These are phyloP conservation scores for Austropuccinia psidii DNA, from an alignment of 1,284 basidiomycete genomes.

Conservation along the genomic window DNA sequence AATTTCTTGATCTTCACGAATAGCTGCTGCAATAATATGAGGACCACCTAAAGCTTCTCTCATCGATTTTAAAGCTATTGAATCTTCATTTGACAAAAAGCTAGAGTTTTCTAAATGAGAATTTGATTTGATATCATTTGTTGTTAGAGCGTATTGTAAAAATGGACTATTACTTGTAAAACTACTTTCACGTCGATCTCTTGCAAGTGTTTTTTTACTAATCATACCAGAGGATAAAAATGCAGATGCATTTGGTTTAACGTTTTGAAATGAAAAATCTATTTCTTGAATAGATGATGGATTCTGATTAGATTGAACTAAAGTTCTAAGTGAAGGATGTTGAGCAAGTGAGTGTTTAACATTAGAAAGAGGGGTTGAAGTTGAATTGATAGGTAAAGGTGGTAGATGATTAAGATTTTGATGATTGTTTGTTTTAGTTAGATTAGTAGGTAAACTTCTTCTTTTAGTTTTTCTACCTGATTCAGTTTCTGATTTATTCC, in stretches of 20 bases:
- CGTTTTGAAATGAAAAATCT: constrained; percentile 19
- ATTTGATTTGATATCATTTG: background rate
- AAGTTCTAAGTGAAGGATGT: background rate
- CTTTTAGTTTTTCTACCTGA: constrained; percentile 28
- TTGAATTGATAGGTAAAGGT: background rate
- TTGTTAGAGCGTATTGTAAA: background rate
- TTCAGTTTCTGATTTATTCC: constrained; percentile 11
- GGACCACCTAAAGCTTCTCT: constrained; percentile 29
- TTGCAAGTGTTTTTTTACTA: constrained; percentile 2
- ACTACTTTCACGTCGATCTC: background rate
- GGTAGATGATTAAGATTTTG: background rate
- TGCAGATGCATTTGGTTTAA: constrained; percentile 34
- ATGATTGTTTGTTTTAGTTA: background rate
- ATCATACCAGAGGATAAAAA: constrained; percentile 30
- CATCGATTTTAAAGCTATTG: constrained; percentile 20
- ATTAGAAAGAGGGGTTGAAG: background rate
- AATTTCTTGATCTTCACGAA: constrained; percentile 11
- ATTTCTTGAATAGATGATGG: constrained; percentile 19
- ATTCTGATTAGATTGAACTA: background rate
- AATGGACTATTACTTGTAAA: constrained; percentile 13
- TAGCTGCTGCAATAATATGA: constrained; percentile 26
- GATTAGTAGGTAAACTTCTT: constrained; percentile 27
- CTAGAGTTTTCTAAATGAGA: background rate
- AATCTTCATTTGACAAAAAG: background rate
- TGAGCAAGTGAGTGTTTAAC: background rate